Percentiles rank a stretch among this genome's conserved stretches.
These are phyloP conservation scores for Pseudogymnoascus verrucosus DNA, from an alignment of 2,329 filamentous ascomycete genomes.

Conservation along the genomic window DNA sequence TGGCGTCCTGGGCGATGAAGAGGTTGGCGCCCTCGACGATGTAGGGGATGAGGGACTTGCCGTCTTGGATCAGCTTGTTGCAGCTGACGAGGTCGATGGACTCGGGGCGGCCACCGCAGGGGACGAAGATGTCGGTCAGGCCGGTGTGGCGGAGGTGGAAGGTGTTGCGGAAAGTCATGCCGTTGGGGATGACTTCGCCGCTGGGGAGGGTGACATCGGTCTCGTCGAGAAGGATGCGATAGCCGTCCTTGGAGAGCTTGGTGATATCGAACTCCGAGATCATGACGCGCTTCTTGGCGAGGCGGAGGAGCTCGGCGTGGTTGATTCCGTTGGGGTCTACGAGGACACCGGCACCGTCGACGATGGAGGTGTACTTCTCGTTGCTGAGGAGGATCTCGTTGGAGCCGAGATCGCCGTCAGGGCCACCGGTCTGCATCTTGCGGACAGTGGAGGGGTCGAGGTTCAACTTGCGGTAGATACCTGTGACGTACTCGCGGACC, in stretches of 20 bases:
- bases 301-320: constrained; percentile 69
- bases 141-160: constrained; percentile 80
- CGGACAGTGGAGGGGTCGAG: constrained; percentile 76
- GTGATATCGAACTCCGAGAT: constrained; percentile 76
- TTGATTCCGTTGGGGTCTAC: constrained; percentile 88
- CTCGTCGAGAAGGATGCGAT: constrained; percentile 87
- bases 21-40: constrained; percentile 97
- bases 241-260: constrained; percentile 82
- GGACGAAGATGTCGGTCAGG: constrained; percentile 82
- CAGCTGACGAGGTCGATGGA: constrained; percentile 90
- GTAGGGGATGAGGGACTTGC: constrained; percentile 81
- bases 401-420: constrained; percentile 91
- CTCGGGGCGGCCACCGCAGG: constrained; percentile 91
- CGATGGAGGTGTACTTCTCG: constrained; percentile 89
- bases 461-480: constrained; percentile 92
- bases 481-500: constrained; percentile 90
- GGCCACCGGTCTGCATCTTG: constrained; percentile 96
- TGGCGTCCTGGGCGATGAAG: constrained; percentile 98
- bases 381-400: constrained; percentile 96
- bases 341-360: constrained; percentile 93
- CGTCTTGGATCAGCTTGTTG: constrained; percentile 79
- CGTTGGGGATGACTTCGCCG: constrained; percentile 82
- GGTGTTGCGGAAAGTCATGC: constrained; percentile 92
- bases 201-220: constrained; percentile 78
- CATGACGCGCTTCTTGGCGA: constrained; percentile 84